Evolutionary conservation across 1,284 basidiomycete genomes (phyloP).

Genomic region (Trichosporon faecale): DNA sequence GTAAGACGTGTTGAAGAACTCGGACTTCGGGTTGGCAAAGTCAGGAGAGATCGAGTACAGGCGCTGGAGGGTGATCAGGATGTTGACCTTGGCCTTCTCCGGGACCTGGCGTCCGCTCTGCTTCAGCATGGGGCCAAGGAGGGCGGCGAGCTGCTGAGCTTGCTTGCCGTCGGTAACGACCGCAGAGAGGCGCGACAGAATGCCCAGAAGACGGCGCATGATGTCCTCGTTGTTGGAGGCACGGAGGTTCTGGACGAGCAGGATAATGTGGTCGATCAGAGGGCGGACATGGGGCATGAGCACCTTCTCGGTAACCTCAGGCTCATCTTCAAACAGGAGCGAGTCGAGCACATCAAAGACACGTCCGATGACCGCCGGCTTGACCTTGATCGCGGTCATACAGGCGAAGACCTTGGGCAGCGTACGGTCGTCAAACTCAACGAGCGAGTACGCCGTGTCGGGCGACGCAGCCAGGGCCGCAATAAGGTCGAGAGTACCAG

Average conservation of each 20-base stretch:
- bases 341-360: constrained; percentile 85
- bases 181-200: constrained; percentile 76
- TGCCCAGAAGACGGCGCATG: constrained; percentile 73
- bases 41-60: constrained; percentile 72
- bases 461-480: constrained; percentile 68
- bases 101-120: constrained; percentile 72
- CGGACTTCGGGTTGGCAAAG: constrained; percentile 58
- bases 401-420: constrained; percentile 78
- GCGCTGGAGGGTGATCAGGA: constrained; percentile 71
- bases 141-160: constrained; percentile 67
- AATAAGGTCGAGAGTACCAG: constrained; percentile 83
- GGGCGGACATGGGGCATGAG: constrained; percentile 73
- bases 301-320: constrained; percentile 53
- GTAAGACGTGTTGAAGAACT: constrained; percentile 62
- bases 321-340: constrained; percentile 58
- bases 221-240: constrained; percentile 63
- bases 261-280: constrained; percentile 71
- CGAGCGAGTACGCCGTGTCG: constrained; percentile 64
- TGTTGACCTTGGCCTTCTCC: constrained; percentile 82
- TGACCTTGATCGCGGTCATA: constrained; percentile 77
- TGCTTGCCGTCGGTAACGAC: constrained; percentile 69
- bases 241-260: constrained; percentile 62
- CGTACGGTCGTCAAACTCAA: constrained; percentile 65
- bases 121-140: constrained; percentile 78
- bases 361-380: constrained; percentile 73